phyloP scores from a whole-genome alignment of 768 basidiomycete species.

The Amanita brunnescens region DNA sequence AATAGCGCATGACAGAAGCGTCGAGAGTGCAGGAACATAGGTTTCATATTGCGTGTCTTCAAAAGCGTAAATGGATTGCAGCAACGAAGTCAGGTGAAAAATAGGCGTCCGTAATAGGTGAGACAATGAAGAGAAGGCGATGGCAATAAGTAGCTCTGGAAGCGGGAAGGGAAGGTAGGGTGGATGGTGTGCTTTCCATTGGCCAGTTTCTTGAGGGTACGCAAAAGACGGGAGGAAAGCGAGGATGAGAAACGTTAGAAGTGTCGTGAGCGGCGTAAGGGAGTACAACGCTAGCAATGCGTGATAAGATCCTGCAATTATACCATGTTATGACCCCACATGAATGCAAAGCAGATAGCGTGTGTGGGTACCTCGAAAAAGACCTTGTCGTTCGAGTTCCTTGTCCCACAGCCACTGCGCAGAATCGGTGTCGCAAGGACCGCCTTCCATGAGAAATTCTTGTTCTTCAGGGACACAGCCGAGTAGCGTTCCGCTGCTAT shows the following conservation, averaged over 20 bases:
- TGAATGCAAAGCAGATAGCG: neutral
- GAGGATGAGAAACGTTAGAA: constrained; percentile 40
- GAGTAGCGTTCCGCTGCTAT: neutral
- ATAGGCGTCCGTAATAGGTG: constrained; percentile 44
- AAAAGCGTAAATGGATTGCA: constrained; percentile 21
- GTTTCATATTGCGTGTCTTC: constrained; percentile 13
- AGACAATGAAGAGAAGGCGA: constrained; percentile 52
- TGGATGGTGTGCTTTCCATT: constrained; percentile 30
- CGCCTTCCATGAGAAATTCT: neutral
- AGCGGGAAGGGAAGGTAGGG: constrained; percentile 52
- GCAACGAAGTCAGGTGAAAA: constrained; percentile 25
- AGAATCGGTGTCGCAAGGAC: neutral
- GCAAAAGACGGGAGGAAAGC: constrained; percentile 40
- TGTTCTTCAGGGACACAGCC: constrained; percentile 2
- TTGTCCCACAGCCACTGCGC: constrained; percentile 16
- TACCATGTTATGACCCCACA: constrained; percentile 7
- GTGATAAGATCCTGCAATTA: constrained; percentile 49
- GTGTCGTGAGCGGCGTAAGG: constrained; percentile 46
- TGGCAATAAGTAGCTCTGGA: constrained; percentile 54
- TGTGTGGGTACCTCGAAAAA: constrained; percentile 21
- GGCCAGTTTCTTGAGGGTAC: constrained; percentile 29
- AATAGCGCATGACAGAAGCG: constrained; percentile 29
- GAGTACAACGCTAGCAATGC: constrained; percentile 47
- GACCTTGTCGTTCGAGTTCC: constrained; percentile 22
- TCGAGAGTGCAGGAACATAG: constrained; percentile 15